Conservation (phyloP, 805 yeast species). For the Nakazawaea wyomingensis region DNA sequence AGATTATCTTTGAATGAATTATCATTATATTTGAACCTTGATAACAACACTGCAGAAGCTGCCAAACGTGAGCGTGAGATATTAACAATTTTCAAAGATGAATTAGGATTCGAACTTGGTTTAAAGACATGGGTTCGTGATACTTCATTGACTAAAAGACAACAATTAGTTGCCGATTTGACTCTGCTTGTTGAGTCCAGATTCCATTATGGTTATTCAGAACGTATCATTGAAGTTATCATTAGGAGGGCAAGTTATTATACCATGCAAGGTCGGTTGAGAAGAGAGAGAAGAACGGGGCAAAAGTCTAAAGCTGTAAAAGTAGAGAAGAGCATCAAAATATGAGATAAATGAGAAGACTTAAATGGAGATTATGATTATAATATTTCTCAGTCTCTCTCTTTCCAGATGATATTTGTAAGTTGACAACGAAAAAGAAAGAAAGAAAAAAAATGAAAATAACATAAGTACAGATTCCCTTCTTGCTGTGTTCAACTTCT, state of each 20-base stretch:
- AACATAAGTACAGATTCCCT: no score
- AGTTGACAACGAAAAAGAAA: no score
- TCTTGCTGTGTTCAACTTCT: no score
- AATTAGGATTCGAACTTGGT: constrained; percentile 69
- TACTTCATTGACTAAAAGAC: constrained; percentile 51
- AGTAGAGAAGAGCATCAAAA: no score
- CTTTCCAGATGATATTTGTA: no score
- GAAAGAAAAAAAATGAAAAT: no score
- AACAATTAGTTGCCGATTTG: constrained; percentile 42
- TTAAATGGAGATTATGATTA: no score
- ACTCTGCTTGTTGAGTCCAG: constrained; percentile 38
- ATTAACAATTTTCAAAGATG: constrained; percentile 46
- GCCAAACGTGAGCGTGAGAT: constrained; percentile 49
- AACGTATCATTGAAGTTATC: constrained; percentile 58
- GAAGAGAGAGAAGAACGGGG: constrained; percentile 58
- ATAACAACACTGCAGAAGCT: constrained; percentile 49
- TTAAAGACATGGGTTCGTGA: constrained; percentile 82
- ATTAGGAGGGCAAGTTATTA: constrained; percentile 78
- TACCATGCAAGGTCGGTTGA: constrained; percentile 70
- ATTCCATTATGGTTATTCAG: constrained; percentile 48
- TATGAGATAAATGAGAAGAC: constrained; percentile 3
- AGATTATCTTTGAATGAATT: constrained; percentile 54
- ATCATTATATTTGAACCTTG: constrained; percentile 44
- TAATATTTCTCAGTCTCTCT: no score
- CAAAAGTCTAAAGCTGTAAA: constrained; percentile 22